Conservation (phyloP, 164 flowering plant species). For the Litsea cubeba region DNA sequence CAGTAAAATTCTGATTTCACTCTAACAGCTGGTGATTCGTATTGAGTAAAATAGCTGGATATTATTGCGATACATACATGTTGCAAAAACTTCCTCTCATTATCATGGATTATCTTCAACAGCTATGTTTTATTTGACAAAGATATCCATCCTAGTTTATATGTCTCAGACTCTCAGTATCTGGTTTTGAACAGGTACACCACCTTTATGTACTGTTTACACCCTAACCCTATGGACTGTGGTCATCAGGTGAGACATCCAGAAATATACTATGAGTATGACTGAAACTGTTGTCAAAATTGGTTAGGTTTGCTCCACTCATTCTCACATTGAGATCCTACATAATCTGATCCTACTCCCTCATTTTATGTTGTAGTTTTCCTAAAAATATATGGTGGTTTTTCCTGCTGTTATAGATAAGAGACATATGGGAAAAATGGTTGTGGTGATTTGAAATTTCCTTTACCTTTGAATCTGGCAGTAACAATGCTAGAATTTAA, state of each 20-base stretch:
- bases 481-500: not conserved
- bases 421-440: not conserved
- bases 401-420: not conserved
- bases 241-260: not conserved
- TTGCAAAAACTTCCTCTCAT: too few relatives aligned
- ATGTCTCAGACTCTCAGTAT: too few relatives aligned
- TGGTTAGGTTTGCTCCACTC: not conserved
- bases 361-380: not conserved
- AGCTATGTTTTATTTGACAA: too few relatives aligned
- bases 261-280: too few relatives aligned
- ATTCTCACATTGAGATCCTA: not conserved
- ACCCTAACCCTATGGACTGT: not conserved
- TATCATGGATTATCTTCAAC: too few relatives aligned
- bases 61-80: too few relatives aligned
- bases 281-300: not conserved
- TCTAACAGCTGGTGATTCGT: too few relatives aligned
- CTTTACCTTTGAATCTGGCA: not conserved
- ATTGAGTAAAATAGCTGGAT: too few relatives aligned
- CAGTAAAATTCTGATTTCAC: too few relatives aligned
- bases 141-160: too few relatives aligned
- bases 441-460: not conserved
- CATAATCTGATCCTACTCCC: not conserved
- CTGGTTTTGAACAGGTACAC: too few relatives aligned
- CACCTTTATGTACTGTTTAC: not conserved
- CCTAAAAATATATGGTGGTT: not conserved